Conservation (phyloP, 371 early-diverging fungal species). For the Apophysomyces ossiformis region DNA sequence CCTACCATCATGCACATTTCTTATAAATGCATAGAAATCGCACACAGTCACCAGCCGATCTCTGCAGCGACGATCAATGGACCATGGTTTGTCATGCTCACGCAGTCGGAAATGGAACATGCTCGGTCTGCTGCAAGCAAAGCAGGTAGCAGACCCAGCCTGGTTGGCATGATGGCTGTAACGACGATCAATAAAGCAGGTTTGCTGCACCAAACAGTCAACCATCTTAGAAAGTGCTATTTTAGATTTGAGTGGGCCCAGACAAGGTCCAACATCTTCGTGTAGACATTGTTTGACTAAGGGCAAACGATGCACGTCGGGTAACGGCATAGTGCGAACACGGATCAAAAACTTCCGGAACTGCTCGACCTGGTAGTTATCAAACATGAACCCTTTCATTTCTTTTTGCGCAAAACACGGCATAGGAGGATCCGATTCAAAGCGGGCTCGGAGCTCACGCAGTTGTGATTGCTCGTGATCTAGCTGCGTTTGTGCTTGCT, state of each 20-base stretch:
- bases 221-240: conserved; percentile 71
- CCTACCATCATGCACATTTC: conserved; percentile 76
- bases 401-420: conserved; percentile 67
- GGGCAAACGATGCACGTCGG: conserved; percentile 65
- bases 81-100: conserved; percentile 70
- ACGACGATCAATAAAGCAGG: conserved; percentile 60
- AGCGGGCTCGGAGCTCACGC: conserved; percentile 61
- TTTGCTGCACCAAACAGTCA: conserved; percentile 75
- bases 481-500: conserved; percentile 57
- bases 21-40: conserved; percentile 87
- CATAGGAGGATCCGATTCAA: conserved; percentile 72
- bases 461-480: conserved; percentile 62
- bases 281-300: conserved; percentile 77
- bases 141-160: conserved; percentile 56
- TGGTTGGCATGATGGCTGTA: conserved; percentile 54
- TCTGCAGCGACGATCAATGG: conserved; percentile 79
- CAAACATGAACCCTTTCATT: neutral
- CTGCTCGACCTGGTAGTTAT: conserved; percentile 28
- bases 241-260: conserved; percentile 76
- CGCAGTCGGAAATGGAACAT: conserved; percentile 71
- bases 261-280: conserved; percentile 83
- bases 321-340: conserved; percentile 52
- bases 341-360: conserved; percentile 33
- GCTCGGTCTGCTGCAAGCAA: conserved; percentile 71
- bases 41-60: conserved; percentile 82